These are phyloP conservation scores for Dictyostelium brefeldianum DNA, from an alignment of 78 protist species.

Conservation along the genomic window DNA sequence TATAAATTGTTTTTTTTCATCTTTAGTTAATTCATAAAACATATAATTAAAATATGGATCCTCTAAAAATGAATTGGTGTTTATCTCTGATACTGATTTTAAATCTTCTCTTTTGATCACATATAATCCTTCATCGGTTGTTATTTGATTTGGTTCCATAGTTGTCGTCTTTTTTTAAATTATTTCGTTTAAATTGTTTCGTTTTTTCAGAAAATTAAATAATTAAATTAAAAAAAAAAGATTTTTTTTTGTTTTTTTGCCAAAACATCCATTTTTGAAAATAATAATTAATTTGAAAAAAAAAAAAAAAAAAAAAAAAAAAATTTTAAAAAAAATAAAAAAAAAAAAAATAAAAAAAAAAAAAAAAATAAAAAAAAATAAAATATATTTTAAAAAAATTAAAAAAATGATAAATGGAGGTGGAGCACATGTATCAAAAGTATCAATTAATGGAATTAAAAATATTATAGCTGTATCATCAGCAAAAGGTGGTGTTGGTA, in stretches of 20 bases:
- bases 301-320: too few relatives aligned
- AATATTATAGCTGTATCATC: conserved; percentile 82
- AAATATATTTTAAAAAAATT: neutral
- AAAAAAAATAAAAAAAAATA: too few relatives aligned
- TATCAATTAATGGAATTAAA: conserved; percentile 50
- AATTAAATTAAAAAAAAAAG: too few relatives aligned
- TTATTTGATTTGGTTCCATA: neutral
- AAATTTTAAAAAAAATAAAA: too few relatives aligned
- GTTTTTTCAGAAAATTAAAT: too few relatives aligned
- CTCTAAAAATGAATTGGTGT: neutral
- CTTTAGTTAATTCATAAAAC: conserved; percentile 45
- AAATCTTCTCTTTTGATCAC: neutral
- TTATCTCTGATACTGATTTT: neutral
- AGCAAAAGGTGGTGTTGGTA: conserved; percentile 99
- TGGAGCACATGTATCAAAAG: neutral
- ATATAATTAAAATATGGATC: conserved; percentile 71
- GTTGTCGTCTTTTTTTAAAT: neutral
- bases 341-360: too few relatives aligned
- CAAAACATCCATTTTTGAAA: too few relatives aligned
- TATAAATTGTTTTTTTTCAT: conserved; percentile 1
- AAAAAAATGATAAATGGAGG: neutral
- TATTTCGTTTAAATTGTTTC: too few relatives aligned
- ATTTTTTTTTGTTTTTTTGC: too few relatives aligned
- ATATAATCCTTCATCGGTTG: neutral
- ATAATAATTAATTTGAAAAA: too few relatives aligned